Base-by-base conservation (phyloP, 306 rosid species). In the Calophaca sinica region DNA sequence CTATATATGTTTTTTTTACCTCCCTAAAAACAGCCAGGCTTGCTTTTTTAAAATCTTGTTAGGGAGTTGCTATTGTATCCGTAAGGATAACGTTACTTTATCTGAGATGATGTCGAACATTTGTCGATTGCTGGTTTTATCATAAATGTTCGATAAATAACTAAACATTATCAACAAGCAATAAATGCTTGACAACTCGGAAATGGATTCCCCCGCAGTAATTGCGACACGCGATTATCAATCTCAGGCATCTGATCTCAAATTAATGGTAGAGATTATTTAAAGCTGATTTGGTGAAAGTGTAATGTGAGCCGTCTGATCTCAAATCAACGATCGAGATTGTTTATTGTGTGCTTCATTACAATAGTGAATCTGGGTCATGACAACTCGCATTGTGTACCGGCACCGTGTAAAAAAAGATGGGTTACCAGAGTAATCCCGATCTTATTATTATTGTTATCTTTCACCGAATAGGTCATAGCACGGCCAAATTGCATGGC, bases 61-160 rank as follows among this genome's bases (percentile, higher is more conserved):
- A 20, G 12, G 32, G 46, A 38, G 65, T 42, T 70, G 12, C 15
- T 61, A n/a, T 20, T 32, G 61, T 8, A 3, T 51, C 15, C 10
- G 31, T 31, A 36, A 50, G n/a, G 54, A 7, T 78, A 61, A 14
- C 26, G 59, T 1, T 76, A 53, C 61, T 44, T 32, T 50, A 67
- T 33, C 58, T 6, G 65, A 38, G 15, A 9, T 38, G 57, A 61
- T 38, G 41, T 14, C 5, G 6, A 61, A 29, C 26, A 14, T 60
- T 70, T 61, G 57, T 50, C 6, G 63, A n/a, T 64, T 49, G 36
- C 28, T 0, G 62, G 53, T 51, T 38, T 59, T 50, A 44, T 60
- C 29, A 46, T 73, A 73, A 68, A 33, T 49, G 26, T 53, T 49
- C 5, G 11, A 13, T 38, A 51, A 13, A 60, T 7, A 7, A 20